Evolutionary conservation across 2,329 filamentous ascomycete genomes (phyloP).

Genomic region (Sporothrix dimorphospora): DNA sequence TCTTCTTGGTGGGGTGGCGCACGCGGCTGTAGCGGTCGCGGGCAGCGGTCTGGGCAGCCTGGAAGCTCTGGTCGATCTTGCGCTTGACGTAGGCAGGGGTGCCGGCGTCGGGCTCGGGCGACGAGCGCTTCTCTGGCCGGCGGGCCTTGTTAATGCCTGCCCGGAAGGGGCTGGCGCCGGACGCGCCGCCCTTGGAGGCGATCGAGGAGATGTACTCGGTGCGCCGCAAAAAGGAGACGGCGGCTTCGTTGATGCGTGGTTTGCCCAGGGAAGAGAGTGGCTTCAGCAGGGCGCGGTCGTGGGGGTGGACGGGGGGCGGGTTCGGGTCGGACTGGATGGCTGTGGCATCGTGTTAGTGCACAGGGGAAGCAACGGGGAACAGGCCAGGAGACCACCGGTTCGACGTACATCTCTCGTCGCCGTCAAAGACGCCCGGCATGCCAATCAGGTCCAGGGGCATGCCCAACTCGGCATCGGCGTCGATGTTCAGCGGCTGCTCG

Average conservation of each 20-base stretch:
- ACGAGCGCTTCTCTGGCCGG: conserved; percentile 48
- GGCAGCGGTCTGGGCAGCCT: conserved; percentile 56
- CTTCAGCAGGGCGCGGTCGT: conserved; percentile 81
- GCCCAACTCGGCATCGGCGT: conserved; percentile 94
- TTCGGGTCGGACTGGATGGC: conserved; percentile 81
- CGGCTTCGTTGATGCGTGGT: conserved; percentile 72
- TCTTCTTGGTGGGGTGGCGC: conserved; percentile 61
- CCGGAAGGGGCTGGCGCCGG: conserved; percentile 22
- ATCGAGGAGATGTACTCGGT: conserved; percentile 89
- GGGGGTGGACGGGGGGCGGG: conserved; percentile 73
- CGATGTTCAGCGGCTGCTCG: conserved; percentile 93
- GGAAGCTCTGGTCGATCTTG: conserved; percentile 67
- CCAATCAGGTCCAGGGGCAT: conserved; percentile 97
- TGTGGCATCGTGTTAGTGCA: conserved; percentile 42
- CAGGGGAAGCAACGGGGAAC: too few relatives aligned
- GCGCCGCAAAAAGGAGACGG: conserved; percentile 90
- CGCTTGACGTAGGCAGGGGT: conserved; percentile 68
- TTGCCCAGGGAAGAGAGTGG: conserved; percentile 85
- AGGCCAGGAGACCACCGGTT: neutral
- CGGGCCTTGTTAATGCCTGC: conserved; percentile 36
- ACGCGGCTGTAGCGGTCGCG: conserved; percentile 60
- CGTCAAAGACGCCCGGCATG: conserved; percentile 92
- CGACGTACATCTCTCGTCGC: conserved; percentile 82
- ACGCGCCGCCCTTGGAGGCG: conserved; percentile 48
- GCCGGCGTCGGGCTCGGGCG: conserved; percentile 52